A percentile compares a stretch with the other conserved stretches of the same genome.
Evolutionary conservation across 73 alveolate species (phyloP).

Genomic region (Stentor coeruleus): DNA sequence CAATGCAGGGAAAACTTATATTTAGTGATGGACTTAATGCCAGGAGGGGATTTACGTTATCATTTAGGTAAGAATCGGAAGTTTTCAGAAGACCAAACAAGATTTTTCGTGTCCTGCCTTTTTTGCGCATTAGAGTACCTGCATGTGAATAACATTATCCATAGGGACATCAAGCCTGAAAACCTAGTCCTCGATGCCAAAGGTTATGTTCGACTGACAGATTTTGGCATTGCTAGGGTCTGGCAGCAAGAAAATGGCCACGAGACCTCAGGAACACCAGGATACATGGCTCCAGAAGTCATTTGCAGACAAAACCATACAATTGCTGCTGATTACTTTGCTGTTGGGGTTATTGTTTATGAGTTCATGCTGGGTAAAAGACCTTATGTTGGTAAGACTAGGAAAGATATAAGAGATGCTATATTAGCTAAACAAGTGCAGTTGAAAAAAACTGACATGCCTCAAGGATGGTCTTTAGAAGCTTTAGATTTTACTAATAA

Average conservation of each 20-base stretch:
- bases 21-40: conserved; percentile 86
- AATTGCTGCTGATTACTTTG: conserved; percentile 74
- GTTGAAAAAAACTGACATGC: conserved; percentile 77
- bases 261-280: conserved; percentile 91
- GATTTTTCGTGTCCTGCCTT: conserved; percentile 67
- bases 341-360: conserved; percentile 82
- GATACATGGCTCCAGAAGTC: conserved; percentile 92
- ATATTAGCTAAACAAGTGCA: conserved; percentile 85
- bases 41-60: conserved; percentile 85
- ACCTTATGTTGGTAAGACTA: conserved; percentile 90
- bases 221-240: conserved; percentile 85
- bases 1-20: conserved; percentile 84
- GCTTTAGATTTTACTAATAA: conserved; percentile 94
- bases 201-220: conserved; percentile 81
- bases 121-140: conserved; percentile 71
- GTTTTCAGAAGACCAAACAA: conserved; percentile 53
- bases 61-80: conserved; percentile 48
- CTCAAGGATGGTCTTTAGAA: conserved; percentile 95
- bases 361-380: conserved; percentile 88
- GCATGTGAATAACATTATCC: conserved; percentile 81
- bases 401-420: conserved; percentile 95
- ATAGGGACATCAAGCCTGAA: conserved; percentile 95
- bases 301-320: conserved; percentile 57
- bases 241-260: conserved; percentile 72
- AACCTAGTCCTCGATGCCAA: conserved; percentile 78